Conservation (phyloP, 768 basidiomycete species). For the Calocera viscosa region DNA sequence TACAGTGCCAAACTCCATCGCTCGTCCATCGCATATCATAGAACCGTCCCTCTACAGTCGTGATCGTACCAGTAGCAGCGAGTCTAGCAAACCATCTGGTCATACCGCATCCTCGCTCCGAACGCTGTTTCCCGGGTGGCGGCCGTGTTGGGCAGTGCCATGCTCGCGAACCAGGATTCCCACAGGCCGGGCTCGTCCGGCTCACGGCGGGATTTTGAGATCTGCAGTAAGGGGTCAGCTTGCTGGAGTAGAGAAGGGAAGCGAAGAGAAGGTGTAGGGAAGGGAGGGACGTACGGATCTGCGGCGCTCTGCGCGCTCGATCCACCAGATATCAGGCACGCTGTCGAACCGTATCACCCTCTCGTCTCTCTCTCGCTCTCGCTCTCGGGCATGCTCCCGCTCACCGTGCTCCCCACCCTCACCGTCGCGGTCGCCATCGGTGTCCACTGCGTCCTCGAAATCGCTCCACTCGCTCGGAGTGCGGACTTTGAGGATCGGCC, state of each 20-base stretch:
- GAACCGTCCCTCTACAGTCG: too few species aligned
- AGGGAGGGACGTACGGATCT: background rate
- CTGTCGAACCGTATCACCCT: conserved; percentile 4
- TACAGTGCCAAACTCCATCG: too few species aligned
- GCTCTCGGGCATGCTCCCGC: background rate
- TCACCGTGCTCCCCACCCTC: background rate
- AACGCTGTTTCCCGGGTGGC: background rate
- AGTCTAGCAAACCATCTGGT: background rate
- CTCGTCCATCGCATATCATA: too few species aligned
- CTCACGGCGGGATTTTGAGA: background rate
- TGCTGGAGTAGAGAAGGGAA: background rate
- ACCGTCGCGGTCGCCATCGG: too few species aligned
- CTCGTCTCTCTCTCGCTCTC: background rate
- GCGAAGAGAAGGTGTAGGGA: background rate
- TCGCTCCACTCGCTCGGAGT: background rate
- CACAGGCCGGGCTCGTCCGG: background rate
- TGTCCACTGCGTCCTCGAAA: background rate
- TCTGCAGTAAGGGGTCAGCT: background rate
- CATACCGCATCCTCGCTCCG: conserved; percentile 2
- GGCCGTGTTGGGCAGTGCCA: background rate
- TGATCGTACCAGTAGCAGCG: too few species aligned
- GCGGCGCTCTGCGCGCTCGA: background rate
- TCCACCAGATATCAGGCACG: background rate
- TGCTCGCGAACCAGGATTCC: conserved; percentile 2
- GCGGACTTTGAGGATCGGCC: background rate